Evolutionary conservation across 192 early-diverging fungal genomes (phyloP), one percentile per base, ranked within the genome.

Genomic region (Thoreauomyces humboldtii): DNA sequence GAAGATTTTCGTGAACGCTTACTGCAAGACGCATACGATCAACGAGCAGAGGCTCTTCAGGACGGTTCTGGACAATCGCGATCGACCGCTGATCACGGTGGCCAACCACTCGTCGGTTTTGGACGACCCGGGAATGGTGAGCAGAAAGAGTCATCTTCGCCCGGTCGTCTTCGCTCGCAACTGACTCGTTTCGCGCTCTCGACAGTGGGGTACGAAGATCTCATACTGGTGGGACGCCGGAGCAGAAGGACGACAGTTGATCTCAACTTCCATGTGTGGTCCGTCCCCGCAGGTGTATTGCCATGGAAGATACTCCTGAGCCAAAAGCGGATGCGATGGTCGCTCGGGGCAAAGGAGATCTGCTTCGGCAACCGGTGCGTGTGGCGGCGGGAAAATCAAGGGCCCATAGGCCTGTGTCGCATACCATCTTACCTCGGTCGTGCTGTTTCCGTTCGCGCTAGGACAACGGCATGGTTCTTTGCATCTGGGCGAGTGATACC

Each of bases 281-380:
- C 15, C 27, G 17, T 59, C n/a, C 0, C 4, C 3, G 7, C 61
- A 72, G 65, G 65, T 15, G 33, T 60, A 4, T 47, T 73, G 9
- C 72, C 72, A 27, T 73, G 59, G 59, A 31, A 12, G 32, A 58
- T 63, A 6, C 36, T 73, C 12, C 29, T 56, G 24, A 32, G 74
- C 53, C 5, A 81, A 5, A 59, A 75, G 25, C 69, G 73, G 1
- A 78, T 87, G 73, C 84, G 94, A 37, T 94, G 91, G 90, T 87
- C 88, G 6, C 74, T 96, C 36, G 90, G 91, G n/a, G 92, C 94
- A 6, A 84, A 85, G 54, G 92, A 96, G 63, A 85, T 94, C 21
- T 89, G 90, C 46, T 96, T 88, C 75, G 85, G 78, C 25, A 90
- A 80, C 68, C 73, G 81, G 79, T 90, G 54, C 25, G 27, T 28